phyloP scores from a whole-genome alignment of 371 early-diverging fungal species.

The Mucor ambiguus region DNA sequence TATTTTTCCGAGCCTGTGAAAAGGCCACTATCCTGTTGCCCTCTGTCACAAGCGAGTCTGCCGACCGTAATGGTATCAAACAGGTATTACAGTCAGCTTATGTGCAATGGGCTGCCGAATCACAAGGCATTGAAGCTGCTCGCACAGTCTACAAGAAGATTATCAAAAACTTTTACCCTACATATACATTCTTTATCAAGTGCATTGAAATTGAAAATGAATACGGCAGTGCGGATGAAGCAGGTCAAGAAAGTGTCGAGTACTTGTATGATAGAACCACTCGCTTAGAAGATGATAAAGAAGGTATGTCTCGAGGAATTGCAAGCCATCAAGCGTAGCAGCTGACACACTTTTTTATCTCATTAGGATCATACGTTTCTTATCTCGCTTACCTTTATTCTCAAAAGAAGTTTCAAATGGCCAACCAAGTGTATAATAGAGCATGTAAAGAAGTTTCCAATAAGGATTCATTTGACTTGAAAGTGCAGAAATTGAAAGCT shows the following conservation, averaged over 20 bases:
- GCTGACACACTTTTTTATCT: background rate
- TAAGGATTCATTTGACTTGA: conserved; percentile 54
- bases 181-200: conserved; percentile 56
- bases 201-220: conserved; percentile 64
- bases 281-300: conserved; percentile 48
- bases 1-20: conserved; percentile 51
- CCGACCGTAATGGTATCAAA: conserved; percentile 50
- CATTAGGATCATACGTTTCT: conserved; percentile 59
- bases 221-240: conserved; percentile 27
- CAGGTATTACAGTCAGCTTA: conserved; percentile 48
- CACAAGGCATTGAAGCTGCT: conserved; percentile 54
- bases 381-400: conserved; percentile 64
- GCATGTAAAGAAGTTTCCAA: conserved; percentile 63
- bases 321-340: background rate
- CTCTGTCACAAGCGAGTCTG: conserved; percentile 44
- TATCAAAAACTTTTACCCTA: conserved; percentile 59
- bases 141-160: conserved; percentile 57
- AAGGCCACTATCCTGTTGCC: conserved; percentile 49
- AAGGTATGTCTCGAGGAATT: conserved; percentile 40
- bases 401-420: conserved; percentile 47
- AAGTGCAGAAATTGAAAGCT: conserved; percentile 22
- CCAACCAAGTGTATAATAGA: conserved; percentile 62
- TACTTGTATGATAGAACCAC: conserved; percentile 67
- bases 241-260: conserved; percentile 29
- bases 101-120: conserved; percentile 47